phyloP scores from a whole-genome alignment of 176 grass and related monocot genomes.

The Oryza rufipogon region DNA sequence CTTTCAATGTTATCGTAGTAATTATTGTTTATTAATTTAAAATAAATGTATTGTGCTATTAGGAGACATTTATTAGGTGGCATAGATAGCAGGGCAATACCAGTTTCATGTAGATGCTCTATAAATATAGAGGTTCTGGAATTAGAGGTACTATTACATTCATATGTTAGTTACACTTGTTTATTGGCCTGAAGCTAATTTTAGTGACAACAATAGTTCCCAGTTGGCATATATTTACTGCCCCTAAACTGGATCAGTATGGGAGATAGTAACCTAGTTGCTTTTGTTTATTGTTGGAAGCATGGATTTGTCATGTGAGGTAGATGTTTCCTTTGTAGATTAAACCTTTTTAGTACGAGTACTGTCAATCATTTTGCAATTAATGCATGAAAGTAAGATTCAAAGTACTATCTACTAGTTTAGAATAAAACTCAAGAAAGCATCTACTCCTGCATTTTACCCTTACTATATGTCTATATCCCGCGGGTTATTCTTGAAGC shows the following conservation, averaged over 20 bases:
- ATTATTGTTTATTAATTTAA: background rate
- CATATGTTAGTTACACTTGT: background rate
- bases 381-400: conserved; percentile 27
- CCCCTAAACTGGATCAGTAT: background rate
- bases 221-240: background rate
- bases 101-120: too few relatives aligned
- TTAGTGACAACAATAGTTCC: background rate
- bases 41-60: background rate
- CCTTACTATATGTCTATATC: background rate
- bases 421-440: background rate
- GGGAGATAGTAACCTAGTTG: too few relatives aligned
- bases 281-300: conserved; percentile 12
- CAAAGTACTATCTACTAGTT: background rate
- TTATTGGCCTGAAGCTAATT: background rate
- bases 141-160: background rate
- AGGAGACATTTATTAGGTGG: background rate
- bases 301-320: conserved; percentile 41
- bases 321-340: conserved; percentile 28
- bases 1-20: background rate
- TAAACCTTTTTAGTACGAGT: conserved; percentile 5
- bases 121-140: background rate
- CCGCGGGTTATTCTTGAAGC: background rate
- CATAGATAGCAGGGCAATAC: background rate
- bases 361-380: conserved; percentile 31
- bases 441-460: background rate